Evolutionary conservation across 352 stramenopile species (phyloP), one percentile per base, ranked within the genome.

Genomic region (Saprolegnia parasitica): DNA sequence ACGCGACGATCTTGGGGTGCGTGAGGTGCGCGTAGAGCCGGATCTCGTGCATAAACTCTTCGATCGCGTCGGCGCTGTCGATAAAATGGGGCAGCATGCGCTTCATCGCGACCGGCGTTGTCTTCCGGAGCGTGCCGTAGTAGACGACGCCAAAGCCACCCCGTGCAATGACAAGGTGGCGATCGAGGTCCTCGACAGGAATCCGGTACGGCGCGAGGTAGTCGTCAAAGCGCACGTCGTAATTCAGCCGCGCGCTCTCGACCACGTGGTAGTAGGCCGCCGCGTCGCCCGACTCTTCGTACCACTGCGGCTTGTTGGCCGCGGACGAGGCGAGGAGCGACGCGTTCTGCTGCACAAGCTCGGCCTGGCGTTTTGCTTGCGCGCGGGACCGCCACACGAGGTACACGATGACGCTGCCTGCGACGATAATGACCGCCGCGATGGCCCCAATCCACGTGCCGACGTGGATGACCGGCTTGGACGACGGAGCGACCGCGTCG

Each of bases 1-100:
- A 94, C 72, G 88, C 77, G 73, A 94, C 73, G 42, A 94, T 77
- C 65, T 84, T 83, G 60, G 81, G 78, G 71, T 94, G 86, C 52
- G 73, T 77, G 63, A 94, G 76, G 26, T 81, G 70, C 49, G 82
- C 74, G 40, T 90, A 74, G 56, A 92, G 80, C 67, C 89, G 79
- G 54, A 94, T 83, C 45, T 94, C 86, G 24, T 68, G 60, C 24
- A 83, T 71, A 47, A 83, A 81, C 5, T 26, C 42, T 4, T 67
- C 47, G 39, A 78, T 0, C 11, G 39, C 42, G 4, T 20, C 37
- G 46, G 58, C 21, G 58, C 26, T 66, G 13, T 67, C 60, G 45
- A 85, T 74, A 29, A 83, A 83, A 37, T 72, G 57, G 32, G 58
- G 58, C 21, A 66, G 46, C 11, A 87, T 74, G 24, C 80, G 76